These are phyloP conservation scores for Astrothelium subdiscretum DNA, from an alignment of 495 filamentous ascomycete species.

Conservation along the genomic window DNA sequence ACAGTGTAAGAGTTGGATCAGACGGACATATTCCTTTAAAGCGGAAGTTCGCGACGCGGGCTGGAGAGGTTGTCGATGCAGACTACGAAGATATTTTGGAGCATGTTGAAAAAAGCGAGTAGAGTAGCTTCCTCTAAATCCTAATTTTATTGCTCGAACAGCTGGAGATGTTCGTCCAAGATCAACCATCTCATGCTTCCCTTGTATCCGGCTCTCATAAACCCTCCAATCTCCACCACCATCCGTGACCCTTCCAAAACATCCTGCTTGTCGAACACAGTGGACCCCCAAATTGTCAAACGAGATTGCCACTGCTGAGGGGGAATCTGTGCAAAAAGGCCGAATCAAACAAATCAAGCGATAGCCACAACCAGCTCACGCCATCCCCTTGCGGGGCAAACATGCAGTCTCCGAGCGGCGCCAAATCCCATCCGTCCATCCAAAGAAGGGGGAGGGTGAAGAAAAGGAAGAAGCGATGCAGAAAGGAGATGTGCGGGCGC, in stretches of 20 bases:
- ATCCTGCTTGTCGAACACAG: background rate
- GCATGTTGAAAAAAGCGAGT: background rate
- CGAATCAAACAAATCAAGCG: background rate
- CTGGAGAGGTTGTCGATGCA: constrained; percentile 18
- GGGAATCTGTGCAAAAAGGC: background rate
- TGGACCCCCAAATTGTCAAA: background rate
- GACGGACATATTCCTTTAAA: background rate
- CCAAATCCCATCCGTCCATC: background rate
- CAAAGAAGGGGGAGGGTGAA: background rate
- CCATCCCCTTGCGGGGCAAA: background rate
- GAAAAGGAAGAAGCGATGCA: background rate
- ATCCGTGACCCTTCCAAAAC: no score
- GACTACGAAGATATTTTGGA: constrained; percentile 7
- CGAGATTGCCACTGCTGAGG: background rate
- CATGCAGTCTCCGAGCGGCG: background rate
- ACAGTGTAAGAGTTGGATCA: background rate
- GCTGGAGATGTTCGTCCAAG: no score
- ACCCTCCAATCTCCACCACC: no score
- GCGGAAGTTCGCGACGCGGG: constrained; percentile 10
- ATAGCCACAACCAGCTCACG: background rate
- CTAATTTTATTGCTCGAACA: background rate
- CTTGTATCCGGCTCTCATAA: no score
- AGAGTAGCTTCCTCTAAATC: background rate
- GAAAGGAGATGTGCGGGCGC: background rate
- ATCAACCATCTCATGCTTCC: no score